A percentile compares a stretch with the other conserved stretches of the same genome.
Conservation (phyloP, 495 filamentous ascomycete species). For the Podospora pseudocomata region DNA sequence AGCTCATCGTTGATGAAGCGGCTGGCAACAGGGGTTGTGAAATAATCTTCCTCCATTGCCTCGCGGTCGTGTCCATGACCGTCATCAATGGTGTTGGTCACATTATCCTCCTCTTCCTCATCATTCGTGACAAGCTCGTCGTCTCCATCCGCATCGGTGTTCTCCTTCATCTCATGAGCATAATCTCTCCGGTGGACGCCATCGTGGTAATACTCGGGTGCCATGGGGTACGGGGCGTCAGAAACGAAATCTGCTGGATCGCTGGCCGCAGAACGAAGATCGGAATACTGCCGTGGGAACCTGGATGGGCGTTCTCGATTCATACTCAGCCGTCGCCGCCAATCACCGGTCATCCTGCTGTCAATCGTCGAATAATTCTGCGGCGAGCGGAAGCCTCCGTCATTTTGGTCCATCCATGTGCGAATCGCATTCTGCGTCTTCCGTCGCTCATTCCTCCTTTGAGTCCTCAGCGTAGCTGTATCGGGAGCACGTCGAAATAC, state of each 20-base stretch:
- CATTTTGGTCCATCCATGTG: conserved; percentile 77
- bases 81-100: conserved; percentile 28
- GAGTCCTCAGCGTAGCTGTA: conserved; percentile 41
- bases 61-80: conserved; percentile 13
- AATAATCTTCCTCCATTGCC: conserved; percentile 45
- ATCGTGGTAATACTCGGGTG: conserved; percentile 22
- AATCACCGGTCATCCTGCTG: conserved; percentile 36
- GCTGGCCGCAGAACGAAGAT: conserved; percentile 50
- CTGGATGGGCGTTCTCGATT: conserved; percentile 40
- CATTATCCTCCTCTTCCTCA: conserved; percentile 51
- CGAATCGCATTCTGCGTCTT: conserved; percentile 73
- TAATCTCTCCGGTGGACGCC: conserved; percentile 30
- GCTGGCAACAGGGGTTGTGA: conserved; percentile 39
- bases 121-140: conserved; percentile 84
- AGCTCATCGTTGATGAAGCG: conserved; percentile 27
- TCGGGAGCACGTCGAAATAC: conserved; percentile 67
- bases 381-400: conserved; percentile 61
- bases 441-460: conserved; percentile 54
- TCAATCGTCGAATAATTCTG: conserved; percentile 47
- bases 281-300: conserved; percentile 41
- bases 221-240: conserved; percentile 37
- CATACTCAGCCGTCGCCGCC: conserved; percentile 42
- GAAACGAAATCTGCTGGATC: conserved; percentile 53
- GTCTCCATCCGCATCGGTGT: conserved; percentile 77
- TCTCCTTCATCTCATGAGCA: conserved; percentile 36